Evolutionary conservation across 768 basidiomycete species (phyloP).

Genomic region (Tricholoma saponaceum): DNA sequence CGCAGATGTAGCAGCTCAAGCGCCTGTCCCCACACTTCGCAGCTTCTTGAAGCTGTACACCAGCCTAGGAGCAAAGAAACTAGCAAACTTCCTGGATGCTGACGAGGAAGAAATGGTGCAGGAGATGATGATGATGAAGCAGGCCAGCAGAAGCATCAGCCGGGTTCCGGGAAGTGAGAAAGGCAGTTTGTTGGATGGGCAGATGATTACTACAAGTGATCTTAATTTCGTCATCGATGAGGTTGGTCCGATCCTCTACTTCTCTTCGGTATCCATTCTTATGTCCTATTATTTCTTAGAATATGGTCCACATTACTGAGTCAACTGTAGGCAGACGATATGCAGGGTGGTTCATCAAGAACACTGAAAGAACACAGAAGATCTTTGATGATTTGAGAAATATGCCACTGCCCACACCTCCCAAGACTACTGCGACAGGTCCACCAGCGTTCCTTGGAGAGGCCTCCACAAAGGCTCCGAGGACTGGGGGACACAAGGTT

Average conservation of each 20-base stretch:
- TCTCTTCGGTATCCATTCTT: neutral
- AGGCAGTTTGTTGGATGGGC: slow-evolving; percentile 73
- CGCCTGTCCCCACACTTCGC: slow-evolving; percentile 78
- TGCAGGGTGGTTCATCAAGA: slow-evolving; percentile 97
- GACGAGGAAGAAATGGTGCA: slow-evolving; percentile 94
- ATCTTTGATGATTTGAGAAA: slow-evolving; percentile 75
- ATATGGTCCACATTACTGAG: slow-evolving; percentile 95
- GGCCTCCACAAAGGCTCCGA: slow-evolving; percentile 22
- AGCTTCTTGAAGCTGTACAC: slow-evolving; percentile 96
- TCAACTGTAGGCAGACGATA: slow-evolving; percentile 91
- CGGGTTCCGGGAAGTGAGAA: slow-evolving; percentile 53
- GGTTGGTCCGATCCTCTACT: slow-evolving; percentile 40
- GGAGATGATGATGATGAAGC: slow-evolving; percentile 97
- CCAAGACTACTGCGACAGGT: slow-evolving; percentile 24
- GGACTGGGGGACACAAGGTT: slow-evolving; percentile 51
- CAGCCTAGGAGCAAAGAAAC: slow-evolving; percentile 85
- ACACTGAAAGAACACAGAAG: slow-evolving; percentile 87
- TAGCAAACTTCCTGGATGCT: slow-evolving; percentile 86
- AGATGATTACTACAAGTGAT: slow-evolving; percentile 87
- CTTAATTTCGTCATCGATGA: slow-evolving; percentile 94
- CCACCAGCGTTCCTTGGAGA: slow-evolving; percentile 19
- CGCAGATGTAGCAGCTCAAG: slow-evolving; percentile 69
- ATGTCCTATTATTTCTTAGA: slow-evolving; percentile 40
- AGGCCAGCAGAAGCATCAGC: slow-evolving; percentile 73
- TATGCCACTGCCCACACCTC: slow-evolving; percentile 40